Evolutionary conservation across 345 rosid genomes (phyloP).

Genomic region (Citrus australasica): DNA sequence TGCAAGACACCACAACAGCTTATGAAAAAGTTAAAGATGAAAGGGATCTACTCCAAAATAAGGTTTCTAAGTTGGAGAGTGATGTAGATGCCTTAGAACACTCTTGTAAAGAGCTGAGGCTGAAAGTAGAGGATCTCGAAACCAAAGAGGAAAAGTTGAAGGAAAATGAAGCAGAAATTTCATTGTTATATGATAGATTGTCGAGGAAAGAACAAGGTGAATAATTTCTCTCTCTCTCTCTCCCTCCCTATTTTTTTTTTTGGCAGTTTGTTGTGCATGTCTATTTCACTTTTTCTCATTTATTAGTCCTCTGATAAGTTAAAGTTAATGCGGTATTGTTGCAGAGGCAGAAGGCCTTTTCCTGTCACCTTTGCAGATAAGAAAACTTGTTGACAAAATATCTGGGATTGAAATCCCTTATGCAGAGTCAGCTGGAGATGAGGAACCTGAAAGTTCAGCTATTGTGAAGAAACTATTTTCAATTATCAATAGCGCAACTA

Average conservation of each 20-base stretch:
- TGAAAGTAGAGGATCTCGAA: constrained; percentile 38
- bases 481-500: constrained; percentile 47
- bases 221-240: neutral
- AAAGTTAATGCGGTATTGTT: constrained; percentile 13
- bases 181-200: constrained; percentile 27
- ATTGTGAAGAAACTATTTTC: constrained; percentile 53
- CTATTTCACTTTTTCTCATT: neutral
- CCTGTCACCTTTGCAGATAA: constrained; percentile 49
- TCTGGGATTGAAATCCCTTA: constrained; percentile 42
- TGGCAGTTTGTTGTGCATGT: neutral
- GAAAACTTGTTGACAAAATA: constrained; percentile 55
- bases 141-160: constrained; percentile 54
- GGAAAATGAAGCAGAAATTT: constrained; percentile 59
- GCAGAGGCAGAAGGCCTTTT: constrained; percentile 52
- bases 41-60: constrained; percentile 40
- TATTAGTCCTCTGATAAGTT: neutral
- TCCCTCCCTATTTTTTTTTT: no score
- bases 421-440: constrained; percentile 30
- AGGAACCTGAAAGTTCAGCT: constrained; percentile 34
- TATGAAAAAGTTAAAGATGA: constrained; percentile 46
- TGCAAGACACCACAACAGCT: constrained; percentile 36
- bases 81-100: constrained; percentile 45
- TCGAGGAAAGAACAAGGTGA: constrained; percentile 56
- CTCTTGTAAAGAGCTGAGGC: constrained; percentile 46
- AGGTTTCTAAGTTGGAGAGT: constrained; percentile 54